Base-by-base conservation (phyloP, 192 early-diverging fungal genomes). In the Coemansia sp. region DNA sequence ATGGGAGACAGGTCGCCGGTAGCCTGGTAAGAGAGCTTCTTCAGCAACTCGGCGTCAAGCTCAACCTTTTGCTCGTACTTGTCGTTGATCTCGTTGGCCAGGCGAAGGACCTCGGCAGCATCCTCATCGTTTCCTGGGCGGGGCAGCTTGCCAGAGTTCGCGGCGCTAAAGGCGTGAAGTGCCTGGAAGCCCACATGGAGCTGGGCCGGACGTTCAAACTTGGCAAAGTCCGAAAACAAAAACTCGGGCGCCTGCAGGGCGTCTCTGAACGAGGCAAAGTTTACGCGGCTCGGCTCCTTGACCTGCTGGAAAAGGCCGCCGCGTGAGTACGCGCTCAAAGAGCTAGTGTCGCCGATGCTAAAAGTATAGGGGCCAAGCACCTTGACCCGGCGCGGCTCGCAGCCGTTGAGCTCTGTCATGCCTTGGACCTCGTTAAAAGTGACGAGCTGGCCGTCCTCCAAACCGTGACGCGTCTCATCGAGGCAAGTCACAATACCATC, bases 401-500 rank as follows among this genome's bases (percentile, higher is more conserved):
- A 85, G 41, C 86, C 90, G 72, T 98, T 98, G 42, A 98, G 85
- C 78, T 91, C 88, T 29, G 86, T 87, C 95, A 99, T 97, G 31
- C 98, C 98, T 71, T 95, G 80, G 15, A 99, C 79, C 75, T 99
- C 97, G 34, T 85, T 87, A 75, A 99, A 99, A 6, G 93, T 94
- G 34, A 99, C 97, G 77, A 87, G 90, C 74, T 98, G 95, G 8
- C 98, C 98, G 80, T 98, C 97, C 77, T 97, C 96, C n/a, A 99
- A 82, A 22, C 97, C 97, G 73, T 99, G 98, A 34, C 98, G 91
- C 20, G 93, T 90, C 73, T 99, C 98, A 75, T 98, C 98, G 66
- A 98, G 84, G 75, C 95, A 97, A 15, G 96, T 96, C 27, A 99
- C 95, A 62, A 96, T 87, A 61, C 93, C 95, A 57, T 97, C 93